Percentiles rank a stretch among this genome's conserved stretches.
These are phyloP conservation scores for Silene uniflora DNA, from an alignment of 148 eudicot species.

Conservation along the genomic window DNA sequence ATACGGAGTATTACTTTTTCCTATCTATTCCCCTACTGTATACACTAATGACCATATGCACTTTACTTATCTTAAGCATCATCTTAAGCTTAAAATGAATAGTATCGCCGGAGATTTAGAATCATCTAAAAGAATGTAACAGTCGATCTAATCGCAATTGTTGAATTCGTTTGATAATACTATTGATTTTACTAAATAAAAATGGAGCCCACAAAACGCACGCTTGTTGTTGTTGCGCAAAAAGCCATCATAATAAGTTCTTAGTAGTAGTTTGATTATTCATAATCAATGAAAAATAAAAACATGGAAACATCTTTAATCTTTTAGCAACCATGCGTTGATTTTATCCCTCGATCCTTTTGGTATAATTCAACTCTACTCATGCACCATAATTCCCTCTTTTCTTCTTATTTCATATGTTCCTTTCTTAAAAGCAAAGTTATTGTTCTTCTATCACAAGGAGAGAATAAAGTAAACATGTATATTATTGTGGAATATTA, in stretches of 20 bases:
- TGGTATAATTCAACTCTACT: constrained; percentile 22
- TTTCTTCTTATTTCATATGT: neutral
- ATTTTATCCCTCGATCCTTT: constrained; percentile 16
- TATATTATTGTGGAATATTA: too few species aligned
- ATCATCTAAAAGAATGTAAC: constrained; percentile 11
- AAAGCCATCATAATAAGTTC: constrained; percentile 25
- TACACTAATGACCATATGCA: too few species aligned
- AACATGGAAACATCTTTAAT: constrained; percentile 25
- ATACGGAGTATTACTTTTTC: too few species aligned
- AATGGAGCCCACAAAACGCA: constrained; percentile 31
- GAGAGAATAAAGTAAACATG: too few species aligned
- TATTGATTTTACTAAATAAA: neutral
- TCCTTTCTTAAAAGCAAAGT: neutral
- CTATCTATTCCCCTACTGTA: too few species aligned
- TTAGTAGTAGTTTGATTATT: constrained; percentile 10
- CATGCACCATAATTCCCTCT: constrained; percentile 5
- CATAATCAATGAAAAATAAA: neutral
- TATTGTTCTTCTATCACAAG: neutral
- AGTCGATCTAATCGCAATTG: neutral
- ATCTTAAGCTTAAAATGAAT: too few species aligned
- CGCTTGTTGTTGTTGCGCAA: constrained; percentile 23
- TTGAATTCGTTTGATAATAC: neutral
- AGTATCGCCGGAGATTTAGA: too few species aligned
- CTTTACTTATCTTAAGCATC: too few species aligned
- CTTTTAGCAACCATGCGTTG: constrained; percentile 19